phyloP scores from a whole-genome alignment of 2,329 filamentous ascomycete species.

The Arthrobotrys sphaeroides region DNA sequence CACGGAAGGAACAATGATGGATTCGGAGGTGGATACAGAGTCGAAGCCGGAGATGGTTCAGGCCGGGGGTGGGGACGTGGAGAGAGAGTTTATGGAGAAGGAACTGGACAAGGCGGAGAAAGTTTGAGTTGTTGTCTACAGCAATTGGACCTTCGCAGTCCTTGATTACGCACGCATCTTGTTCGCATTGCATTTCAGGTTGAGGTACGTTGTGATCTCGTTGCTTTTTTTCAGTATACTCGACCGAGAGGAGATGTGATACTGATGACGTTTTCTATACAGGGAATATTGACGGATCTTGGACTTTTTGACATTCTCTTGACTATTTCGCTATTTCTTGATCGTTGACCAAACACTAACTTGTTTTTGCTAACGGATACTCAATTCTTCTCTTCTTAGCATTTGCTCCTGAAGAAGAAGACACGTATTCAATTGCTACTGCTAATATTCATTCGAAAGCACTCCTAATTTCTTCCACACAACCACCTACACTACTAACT shows the following conservation, averaged over 20 bases:
- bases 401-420: too few species aligned
- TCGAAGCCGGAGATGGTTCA: background rate
- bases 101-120: background rate
- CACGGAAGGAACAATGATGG: constrained; percentile 6
- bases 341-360: too few species aligned
- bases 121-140: background rate
- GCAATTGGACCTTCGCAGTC: background rate
- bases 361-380: too few species aligned
- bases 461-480: too few species aligned
- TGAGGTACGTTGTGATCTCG: background rate
- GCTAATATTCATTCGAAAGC: too few species aligned
- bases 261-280: background rate
- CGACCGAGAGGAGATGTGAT: background rate
- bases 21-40: background rate
- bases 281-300: background rate
- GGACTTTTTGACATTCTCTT: too few species aligned
- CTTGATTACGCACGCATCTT: background rate
- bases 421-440: too few species aligned
- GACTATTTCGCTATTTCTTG: too few species aligned
- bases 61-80: background rate
- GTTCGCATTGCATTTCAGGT: background rate
- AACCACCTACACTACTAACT: too few species aligned
- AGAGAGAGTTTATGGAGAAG: background rate
- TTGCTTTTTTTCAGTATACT: too few species aligned
- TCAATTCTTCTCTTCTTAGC: too few species aligned